Evolutionary conservation across 2,329 filamentous ascomycete species (phyloP).

Genomic region (Tolypocladium album): DNA sequence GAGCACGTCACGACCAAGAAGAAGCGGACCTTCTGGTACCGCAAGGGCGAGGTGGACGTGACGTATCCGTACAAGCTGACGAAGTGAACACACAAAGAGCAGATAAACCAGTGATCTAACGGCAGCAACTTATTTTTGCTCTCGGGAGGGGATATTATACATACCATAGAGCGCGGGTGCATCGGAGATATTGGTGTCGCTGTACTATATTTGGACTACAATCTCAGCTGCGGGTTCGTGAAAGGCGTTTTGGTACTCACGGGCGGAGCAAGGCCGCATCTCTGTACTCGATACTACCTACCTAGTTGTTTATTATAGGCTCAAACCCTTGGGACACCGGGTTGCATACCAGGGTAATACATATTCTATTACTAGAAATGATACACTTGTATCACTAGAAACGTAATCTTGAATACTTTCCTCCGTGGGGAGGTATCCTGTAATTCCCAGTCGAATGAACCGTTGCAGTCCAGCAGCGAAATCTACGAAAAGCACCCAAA

Average conservation of each 20-base stretch:
- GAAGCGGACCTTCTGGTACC: conserved; percentile 76
- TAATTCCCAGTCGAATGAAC: neutral
- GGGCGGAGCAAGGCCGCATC: neutral
- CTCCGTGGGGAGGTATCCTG: neutral
- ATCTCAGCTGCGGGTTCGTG: neutral
- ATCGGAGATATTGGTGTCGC: neutral
- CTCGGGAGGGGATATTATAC: neutral
- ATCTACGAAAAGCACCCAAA: conserved; percentile 15
- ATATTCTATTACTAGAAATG: neutral
- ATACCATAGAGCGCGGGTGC: neutral
- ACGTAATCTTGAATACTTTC: neutral
- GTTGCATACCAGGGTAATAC: neutral
- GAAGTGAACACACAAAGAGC: conserved; percentile 2
- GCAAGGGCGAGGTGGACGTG: conserved; percentile 66
- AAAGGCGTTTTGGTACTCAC: neutral
- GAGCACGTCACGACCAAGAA: conserved; percentile 83
- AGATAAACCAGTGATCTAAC: neutral
- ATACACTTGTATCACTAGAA: neutral
- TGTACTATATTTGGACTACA: neutral
- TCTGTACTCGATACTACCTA: neutral
- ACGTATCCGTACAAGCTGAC: conserved; percentile 45
- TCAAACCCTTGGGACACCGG: neutral
- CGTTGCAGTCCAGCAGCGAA: neutral
- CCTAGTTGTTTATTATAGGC: neutral
- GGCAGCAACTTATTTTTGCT: neutral